phyloP scores from a whole-genome alignment of 805 yeast species.

The Metschnikowia dekortorum region DNA sequence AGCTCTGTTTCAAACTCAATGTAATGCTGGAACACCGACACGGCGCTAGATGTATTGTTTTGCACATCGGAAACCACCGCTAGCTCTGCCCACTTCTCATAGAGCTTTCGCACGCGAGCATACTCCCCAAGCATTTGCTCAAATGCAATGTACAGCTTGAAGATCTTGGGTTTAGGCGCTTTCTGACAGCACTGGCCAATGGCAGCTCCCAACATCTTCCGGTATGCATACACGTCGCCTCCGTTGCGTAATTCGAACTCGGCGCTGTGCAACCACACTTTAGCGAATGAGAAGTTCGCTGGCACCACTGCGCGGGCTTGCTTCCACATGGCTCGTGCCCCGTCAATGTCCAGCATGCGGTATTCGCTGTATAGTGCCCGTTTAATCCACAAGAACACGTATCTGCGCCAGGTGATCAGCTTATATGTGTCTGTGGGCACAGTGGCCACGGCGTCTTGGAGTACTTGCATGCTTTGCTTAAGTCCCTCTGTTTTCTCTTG shows the following conservation, averaged over 20 bases:
- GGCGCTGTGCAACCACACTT: conserved; percentile 68
- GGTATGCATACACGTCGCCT: conserved; percentile 40
- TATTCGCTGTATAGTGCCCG: conserved; percentile 62
- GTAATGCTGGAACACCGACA: conserved; percentile 54
- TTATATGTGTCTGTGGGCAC: conserved; percentile 33
- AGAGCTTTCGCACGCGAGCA: conserved; percentile 72
- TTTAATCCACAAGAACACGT: conserved; percentile 65
- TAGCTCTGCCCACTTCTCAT: conserved; percentile 57
- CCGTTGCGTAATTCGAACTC: conserved; percentile 69
- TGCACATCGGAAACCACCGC: conserved; percentile 11
- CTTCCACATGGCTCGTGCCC: conserved; percentile 50
- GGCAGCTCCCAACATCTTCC: conserved; percentile 68
- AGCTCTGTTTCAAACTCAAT: conserved; percentile 63
- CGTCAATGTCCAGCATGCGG: conserved; percentile 33
- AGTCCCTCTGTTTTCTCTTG: conserved; percentile 34
- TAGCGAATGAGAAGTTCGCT: conserved; percentile 57
- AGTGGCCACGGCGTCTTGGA: conserved; percentile 41
- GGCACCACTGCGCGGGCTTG: conserved; percentile 54
- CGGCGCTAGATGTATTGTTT: neutral
- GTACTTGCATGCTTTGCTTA: conserved; percentile 29
- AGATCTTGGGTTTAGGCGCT: conserved; percentile 55
- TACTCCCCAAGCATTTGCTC: conserved; percentile 71
- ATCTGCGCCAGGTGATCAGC: conserved; percentile 57
- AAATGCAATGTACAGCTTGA: conserved; percentile 59
- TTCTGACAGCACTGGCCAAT: conserved; percentile 47